phyloP scores from a whole-genome alignment of 495 filamentous ascomycete genomes.

The Hypoxylon cercidicola region DNA sequence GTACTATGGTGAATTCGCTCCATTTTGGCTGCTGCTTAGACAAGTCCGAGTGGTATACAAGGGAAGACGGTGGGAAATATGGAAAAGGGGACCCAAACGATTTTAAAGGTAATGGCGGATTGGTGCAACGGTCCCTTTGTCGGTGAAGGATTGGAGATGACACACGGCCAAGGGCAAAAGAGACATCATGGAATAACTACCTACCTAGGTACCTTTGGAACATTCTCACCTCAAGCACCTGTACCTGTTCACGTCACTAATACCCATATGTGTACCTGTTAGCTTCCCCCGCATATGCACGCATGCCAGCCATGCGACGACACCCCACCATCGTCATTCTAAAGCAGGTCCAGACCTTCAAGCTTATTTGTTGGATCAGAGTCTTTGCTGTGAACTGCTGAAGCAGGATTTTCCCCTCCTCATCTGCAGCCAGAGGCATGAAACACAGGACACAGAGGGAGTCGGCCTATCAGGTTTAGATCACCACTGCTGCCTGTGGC shows the following conservation, averaged over 20 bases:
- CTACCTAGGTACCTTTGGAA: no score
- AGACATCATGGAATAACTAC: no score
- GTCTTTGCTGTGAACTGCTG: neutral
- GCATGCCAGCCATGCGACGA: no score
- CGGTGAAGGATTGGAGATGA: no score
- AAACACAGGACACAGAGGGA: slow-evolving; percentile 18
- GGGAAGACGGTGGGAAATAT: neutral
- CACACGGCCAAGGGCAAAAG: no score
- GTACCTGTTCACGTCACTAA: no score
- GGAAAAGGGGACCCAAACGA: neutral
- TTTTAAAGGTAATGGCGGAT: slow-evolving; percentile 16
- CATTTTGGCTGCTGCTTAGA: slow-evolving; percentile 44
- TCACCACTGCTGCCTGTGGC: neutral
- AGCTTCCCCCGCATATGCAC: no score
- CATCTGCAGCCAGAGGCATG: slow-evolving; percentile 27
- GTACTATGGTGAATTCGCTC: slow-evolving; percentile 55
- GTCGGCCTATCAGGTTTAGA: slow-evolving; percentile 15
- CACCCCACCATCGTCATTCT: no score
- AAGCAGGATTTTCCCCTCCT: slow-evolving; percentile 28
- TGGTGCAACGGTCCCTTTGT: slow-evolving; percentile 4
- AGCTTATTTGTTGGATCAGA: neutral
- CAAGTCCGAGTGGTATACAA: neutral
- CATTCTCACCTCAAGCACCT: neutral
- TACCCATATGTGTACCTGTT: neutral
- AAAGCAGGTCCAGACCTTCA: neutral